Conservation (phyloP, 2,329 filamentous ascomycete genomes). For the Epichloe aotearoae region DNA sequence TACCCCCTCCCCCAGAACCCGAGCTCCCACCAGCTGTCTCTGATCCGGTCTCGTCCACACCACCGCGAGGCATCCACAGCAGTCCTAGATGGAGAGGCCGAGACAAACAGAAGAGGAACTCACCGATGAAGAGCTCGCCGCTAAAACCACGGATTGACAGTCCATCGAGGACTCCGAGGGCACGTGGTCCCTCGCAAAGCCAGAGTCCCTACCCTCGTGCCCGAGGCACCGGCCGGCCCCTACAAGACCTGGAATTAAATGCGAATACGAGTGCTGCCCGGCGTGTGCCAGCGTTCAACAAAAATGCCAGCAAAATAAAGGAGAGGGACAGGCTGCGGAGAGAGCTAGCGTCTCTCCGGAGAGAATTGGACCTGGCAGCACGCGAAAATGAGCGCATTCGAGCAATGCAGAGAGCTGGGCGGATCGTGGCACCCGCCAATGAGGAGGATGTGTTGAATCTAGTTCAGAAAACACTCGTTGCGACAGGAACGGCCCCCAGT, state of each 20-base stretch:
- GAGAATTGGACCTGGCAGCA: constrained; percentile 43
- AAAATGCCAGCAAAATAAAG: constrained; percentile 35
- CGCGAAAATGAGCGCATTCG: constrained; percentile 45
- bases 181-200: constrained; percentile 1
- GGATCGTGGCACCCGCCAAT: constrained; percentile 20
- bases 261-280: constrained; percentile 25
- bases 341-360: constrained; percentile 42
- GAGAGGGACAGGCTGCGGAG: constrained; percentile 38
- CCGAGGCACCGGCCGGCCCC: neutral
- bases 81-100: constrained; percentile 34
- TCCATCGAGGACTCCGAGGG: constrained; percentile 7
- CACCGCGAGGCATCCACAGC: constrained; percentile 45
- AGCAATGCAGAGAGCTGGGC: constrained; percentile 25
- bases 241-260: constrained; percentile 4
- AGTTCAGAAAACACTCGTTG: constrained; percentile 26
- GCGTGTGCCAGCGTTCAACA: constrained; percentile 26
- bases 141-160: constrained; percentile 30
- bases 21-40: constrained; percentile 47
- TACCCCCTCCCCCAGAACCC: constrained; percentile 34
- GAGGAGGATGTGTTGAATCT: constrained; percentile 27
- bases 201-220: constrained; percentile 1
- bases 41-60: constrained; percentile 41
- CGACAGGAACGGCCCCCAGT: constrained; percentile 17
- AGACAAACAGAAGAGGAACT: constrained; percentile 22
- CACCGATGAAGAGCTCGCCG: constrained; percentile 33